Evolutionary conservation across 106 monocot genomes (phyloP).

Genomic region (Dioscorea zingiberensis): DNA sequence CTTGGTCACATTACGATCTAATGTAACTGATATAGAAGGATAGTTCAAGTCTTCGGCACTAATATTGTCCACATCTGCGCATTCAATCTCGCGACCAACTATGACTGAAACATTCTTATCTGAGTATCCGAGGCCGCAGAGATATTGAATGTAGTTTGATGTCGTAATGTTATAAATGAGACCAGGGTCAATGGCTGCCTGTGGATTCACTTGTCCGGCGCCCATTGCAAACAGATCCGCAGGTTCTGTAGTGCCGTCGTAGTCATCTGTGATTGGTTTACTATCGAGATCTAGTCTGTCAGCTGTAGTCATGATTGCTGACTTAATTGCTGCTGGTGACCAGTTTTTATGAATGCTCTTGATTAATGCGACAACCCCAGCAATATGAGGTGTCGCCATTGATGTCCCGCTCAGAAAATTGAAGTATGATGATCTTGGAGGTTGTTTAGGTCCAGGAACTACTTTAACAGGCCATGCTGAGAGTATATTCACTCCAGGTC

Average conservation of each 20-base stretch:
- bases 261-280: not conserved
- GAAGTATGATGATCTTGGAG: not conserved
- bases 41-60: not conserved
- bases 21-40: not conserved
- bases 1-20: too few relatives aligned
- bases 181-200: slow-evolving; percentile 16
- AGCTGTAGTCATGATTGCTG: slow-evolving; percentile 1
- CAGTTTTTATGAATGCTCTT: not conserved
- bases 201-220: slow-evolving; percentile 31
- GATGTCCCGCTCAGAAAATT: slow-evolving; percentile 16
- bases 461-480: slow-evolving; percentile 1
- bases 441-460: not conserved
- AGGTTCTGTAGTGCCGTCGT: not conserved
- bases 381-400: not conserved
- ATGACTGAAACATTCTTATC: not conserved
- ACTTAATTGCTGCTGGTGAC: not conserved
- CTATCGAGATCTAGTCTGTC: not conserved
- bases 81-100: too few relatives aligned
- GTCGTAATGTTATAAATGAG: slow-evolving; percentile 25
- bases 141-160: slow-evolving; percentile 19
- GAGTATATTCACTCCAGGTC: not conserved
- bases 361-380: not conserved
- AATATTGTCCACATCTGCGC: not conserved
- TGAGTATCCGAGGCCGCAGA: slow-evolving; percentile 7
- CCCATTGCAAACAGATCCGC: slow-evolving; percentile 20